Evolutionary conservation across 2,329 filamentous ascomycete species (phyloP).

Genomic region (Endoconidiophora polonica): DNA sequence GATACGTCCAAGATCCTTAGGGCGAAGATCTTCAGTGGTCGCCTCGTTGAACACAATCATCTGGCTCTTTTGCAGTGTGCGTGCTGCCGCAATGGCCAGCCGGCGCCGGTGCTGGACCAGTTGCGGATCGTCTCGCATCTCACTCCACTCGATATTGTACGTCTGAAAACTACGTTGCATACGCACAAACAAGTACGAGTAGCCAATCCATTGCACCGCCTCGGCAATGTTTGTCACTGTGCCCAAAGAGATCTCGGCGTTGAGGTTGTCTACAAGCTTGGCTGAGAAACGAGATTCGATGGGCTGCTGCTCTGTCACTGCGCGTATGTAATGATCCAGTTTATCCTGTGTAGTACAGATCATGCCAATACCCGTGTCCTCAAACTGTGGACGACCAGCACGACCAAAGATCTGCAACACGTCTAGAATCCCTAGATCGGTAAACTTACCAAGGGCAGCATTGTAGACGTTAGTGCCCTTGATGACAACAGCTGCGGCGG

Average conservation of each 20-base stretch:
- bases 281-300: slow-evolving; percentile 95
- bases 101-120: slow-evolving; percentile 74
- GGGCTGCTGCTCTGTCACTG: slow-evolving; percentile 87
- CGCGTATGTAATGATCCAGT: slow-evolving; percentile 74
- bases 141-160: slow-evolving; percentile 90
- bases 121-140: slow-evolving; percentile 73
- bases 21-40: slow-evolving; percentile 69
- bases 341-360: slow-evolving; percentile 96
- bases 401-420: slow-evolving; percentile 97
- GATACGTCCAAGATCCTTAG: slow-evolving; percentile 91
- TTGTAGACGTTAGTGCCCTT: slow-evolving; percentile 97
- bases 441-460: slow-evolving; percentile 87
- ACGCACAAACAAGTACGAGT: slow-evolving; percentile 91
- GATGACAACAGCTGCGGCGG: slow-evolving; percentile 90
- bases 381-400: slow-evolving; percentile 92
- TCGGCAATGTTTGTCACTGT: slow-evolving; percentile 91
- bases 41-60: slow-evolving; percentile 98
- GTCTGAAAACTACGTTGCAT: slow-evolving; percentile 85
- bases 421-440: slow-evolving; percentile 89
- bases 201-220: slow-evolving; percentile 92
- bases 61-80: slow-evolving; percentile 76
- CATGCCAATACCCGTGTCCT: slow-evolving; percentile 94
- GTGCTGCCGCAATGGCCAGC: slow-evolving; percentile 74
- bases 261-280: slow-evolving; percentile 89
- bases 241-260: slow-evolving; percentile 82